phyloP scores from a whole-genome alignment of 2,329 filamentous ascomycete genomes.

The Acrodontium crateriforme region DNA sequence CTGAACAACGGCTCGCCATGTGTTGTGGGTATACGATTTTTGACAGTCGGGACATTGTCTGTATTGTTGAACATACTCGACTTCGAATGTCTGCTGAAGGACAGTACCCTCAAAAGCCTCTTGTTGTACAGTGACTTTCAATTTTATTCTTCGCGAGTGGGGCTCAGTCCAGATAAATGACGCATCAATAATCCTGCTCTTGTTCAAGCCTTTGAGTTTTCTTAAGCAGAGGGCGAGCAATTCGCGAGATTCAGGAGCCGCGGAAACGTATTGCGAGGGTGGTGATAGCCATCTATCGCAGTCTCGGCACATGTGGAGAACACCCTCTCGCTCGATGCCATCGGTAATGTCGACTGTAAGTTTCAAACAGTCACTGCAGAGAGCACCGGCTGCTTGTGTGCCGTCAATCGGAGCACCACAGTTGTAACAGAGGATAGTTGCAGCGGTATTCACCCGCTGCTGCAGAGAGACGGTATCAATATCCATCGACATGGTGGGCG shows the following conservation, averaged over 20 bases:
- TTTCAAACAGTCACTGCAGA: conserved; percentile 94
- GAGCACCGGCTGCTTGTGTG: conserved; percentile 68
- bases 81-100: conserved; percentile 88
- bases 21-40: conserved; percentile 93
- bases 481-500: conserved; percentile 26
- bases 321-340: conserved; percentile 81
- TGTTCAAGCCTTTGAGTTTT: conserved; percentile 72
- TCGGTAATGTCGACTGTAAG: conserved; percentile 84
- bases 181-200: conserved; percentile 89
- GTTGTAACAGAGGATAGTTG: conserved; percentile 91
- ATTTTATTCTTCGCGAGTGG: conserved; percentile 79
- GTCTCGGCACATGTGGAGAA: conserved; percentile 81
- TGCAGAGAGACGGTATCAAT: conserved; percentile 20
- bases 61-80: conserved; percentile 76
- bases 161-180: conserved; percentile 98
- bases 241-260: conserved; percentile 77
- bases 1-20: conserved; percentile 86
- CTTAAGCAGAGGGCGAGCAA: conserved; percentile 81
- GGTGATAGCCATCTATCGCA: conserved; percentile 90
- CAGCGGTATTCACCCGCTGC: conserved; percentile 18
- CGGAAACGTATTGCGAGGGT: conserved; percentile 73
- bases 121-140: conserved; percentile 87
- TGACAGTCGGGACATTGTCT: conserved; percentile 92
- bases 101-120: conserved; percentile 52
- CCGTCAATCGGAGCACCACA: conserved; percentile 93